phyloP scores from a whole-genome alignment of 495 filamentous ascomycete genomes.

The Penicillium dipodomyicola region DNA sequence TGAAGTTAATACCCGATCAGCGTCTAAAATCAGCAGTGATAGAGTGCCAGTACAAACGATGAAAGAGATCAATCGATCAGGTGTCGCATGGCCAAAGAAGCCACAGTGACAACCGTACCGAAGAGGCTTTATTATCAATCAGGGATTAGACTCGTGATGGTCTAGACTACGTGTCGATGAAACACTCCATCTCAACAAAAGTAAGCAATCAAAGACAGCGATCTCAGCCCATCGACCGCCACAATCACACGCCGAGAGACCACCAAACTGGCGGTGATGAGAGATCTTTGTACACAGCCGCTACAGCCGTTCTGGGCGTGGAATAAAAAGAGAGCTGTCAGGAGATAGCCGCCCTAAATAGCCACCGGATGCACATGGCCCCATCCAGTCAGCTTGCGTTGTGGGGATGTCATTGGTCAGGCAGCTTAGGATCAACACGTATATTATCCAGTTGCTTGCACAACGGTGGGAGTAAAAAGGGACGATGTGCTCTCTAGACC shows the following conservation, averaged over 20 bases:
- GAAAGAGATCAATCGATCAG: constrained; percentile 1
- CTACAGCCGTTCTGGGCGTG: constrained; percentile 20
- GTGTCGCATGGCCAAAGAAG: constrained; percentile 1
- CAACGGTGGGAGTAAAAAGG: not conserved
- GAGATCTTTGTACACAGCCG: constrained; percentile 23
- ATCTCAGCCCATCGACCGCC: constrained; percentile 16
- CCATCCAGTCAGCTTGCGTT: constrained; percentile 2
- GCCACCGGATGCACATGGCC: constrained; percentile 14
- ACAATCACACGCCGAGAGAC: constrained; percentile 27
- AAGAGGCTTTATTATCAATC: not conserved
- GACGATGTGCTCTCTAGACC: not conserved
- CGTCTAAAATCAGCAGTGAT: not conserved
- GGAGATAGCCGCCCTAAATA: constrained; percentile 21
- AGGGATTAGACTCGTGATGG: constrained; percentile 1
- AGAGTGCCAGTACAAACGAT: not conserved
- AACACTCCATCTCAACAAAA: not conserved
- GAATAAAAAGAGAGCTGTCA: constrained; percentile 24
- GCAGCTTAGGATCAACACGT: constrained; percentile 1
- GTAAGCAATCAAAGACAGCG: constrained; percentile 22
- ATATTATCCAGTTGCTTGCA: not conserved
- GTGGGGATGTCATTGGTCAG: constrained; percentile 4
- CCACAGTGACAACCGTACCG: not conserved
- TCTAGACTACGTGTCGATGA: not conserved
- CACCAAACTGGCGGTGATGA: constrained; percentile 16
- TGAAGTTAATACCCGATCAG: not conserved